A percentile compares a stretch with the other conserved stretches of the same genome.
phyloP scores from a whole-genome alignment of 305 asterid genomes.

The Fraxinus xanthoxyloides region DNA sequence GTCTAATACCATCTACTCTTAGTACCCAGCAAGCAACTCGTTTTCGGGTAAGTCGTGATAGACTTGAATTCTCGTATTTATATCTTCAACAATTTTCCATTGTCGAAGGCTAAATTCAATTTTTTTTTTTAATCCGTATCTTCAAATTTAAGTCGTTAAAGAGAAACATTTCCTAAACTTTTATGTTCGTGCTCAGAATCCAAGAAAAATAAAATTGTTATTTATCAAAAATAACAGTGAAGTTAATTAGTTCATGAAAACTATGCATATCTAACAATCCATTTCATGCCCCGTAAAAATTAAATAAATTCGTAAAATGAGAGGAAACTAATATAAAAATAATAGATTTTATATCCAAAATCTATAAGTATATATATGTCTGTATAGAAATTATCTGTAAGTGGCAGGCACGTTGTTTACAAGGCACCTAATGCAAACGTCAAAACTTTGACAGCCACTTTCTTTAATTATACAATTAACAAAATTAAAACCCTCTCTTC shows the following conservation, averaged over 20 bases:
- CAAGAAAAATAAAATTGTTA: background rate
- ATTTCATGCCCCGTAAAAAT: background rate
- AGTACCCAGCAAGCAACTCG: constrained; percentile 33
- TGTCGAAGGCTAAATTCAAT: background rate
- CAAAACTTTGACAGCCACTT: background rate
- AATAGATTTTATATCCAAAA: background rate
- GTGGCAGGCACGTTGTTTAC: constrained; percentile 18
- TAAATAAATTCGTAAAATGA: background rate
- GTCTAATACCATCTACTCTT: constrained; percentile 48
- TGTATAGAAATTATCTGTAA: background rate
- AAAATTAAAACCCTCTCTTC: background rate
- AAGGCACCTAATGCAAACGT: constrained; percentile 8
- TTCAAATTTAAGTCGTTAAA: background rate
- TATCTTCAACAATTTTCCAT: background rate
- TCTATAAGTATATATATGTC: background rate
- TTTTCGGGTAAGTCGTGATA: constrained; percentile 43
- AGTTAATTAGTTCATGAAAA: background rate
- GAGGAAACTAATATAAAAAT: background rate
- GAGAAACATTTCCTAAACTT: background rate
- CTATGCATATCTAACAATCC: background rate
- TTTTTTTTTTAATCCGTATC: background rate
- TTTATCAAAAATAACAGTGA: background rate
- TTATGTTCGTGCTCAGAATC: background rate
- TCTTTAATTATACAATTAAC: background rate
- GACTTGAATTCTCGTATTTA: background rate